phyloP scores from a whole-genome alignment of 2,329 filamentous ascomycete genomes.

The Bertia moriformis region DNA sequence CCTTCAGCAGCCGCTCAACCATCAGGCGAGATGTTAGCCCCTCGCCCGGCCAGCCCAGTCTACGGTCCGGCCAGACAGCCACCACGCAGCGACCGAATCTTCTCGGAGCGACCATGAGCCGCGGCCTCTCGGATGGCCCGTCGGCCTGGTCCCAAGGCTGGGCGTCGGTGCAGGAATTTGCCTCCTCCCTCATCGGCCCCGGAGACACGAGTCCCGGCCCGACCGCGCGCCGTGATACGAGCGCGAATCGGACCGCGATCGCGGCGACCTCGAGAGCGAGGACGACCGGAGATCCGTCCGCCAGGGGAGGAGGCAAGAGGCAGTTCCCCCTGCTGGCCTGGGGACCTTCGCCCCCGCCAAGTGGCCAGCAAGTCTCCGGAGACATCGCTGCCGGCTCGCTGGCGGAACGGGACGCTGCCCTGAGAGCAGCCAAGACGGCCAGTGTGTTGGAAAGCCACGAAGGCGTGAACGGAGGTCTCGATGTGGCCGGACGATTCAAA shows the following conservation, averaged over 20 bases:
- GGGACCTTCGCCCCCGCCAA: background rate
- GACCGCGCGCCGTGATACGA: background rate
- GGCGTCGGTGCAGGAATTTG: background rate
- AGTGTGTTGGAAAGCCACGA: too few relatives aligned
- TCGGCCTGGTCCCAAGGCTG: background rate
- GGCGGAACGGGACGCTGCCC: too few relatives aligned
- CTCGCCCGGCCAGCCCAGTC: background rate
- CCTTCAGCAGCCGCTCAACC: background rate
- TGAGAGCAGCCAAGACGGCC: too few relatives aligned
- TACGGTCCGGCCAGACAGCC: background rate
- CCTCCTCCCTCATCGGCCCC: background rate
- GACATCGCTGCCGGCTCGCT: constrained; percentile 16
- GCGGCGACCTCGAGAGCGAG: too few relatives aligned
- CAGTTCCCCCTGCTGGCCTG: too few relatives aligned
- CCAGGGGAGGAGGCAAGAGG: background rate
- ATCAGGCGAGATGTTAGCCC: background rate
- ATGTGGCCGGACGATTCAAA: constrained; percentile 42
- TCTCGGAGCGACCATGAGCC: background rate
- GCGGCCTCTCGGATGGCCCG: background rate
- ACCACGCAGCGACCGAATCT: background rate
- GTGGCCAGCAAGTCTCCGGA: constrained; percentile 1
- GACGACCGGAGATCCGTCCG: too few relatives aligned
- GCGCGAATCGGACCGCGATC: background rate
- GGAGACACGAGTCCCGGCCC: background rate
- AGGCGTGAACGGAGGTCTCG: constrained; percentile 40